A percentile compares a stretch with the other conserved stretches of the same genome.
Conservation (phyloP, 2,329 filamentous ascomycete species). For the Fusarium heterosporum region DNA sequence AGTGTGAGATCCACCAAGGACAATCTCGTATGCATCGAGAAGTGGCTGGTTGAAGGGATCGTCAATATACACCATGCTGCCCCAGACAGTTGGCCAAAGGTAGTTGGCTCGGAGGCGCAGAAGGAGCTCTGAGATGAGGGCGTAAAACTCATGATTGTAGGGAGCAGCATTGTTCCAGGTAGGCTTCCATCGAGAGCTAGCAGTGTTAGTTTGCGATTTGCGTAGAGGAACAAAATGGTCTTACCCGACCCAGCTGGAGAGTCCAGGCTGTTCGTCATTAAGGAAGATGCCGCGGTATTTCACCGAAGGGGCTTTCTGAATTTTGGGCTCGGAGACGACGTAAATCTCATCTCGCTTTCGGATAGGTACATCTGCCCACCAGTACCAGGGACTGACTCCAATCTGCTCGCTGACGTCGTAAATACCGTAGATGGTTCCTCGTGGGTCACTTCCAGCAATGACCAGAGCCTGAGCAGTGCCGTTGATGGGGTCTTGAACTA, state of each 20-base stretch:
- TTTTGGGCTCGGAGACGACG: conserved; percentile 53
- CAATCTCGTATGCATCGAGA: conserved; percentile 79
- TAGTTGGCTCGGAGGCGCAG: conserved; percentile 79
- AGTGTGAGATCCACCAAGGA: conserved; percentile 78
- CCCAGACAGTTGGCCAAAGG: conserved; percentile 80
- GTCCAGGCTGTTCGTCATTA: conserved; percentile 61
- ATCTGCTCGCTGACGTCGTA: conserved; percentile 72
- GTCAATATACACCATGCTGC: conserved; percentile 77
- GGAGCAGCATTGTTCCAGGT: conserved; percentile 61
- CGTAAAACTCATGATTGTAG: conserved; percentile 73
- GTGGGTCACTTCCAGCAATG: conserved; percentile 68
- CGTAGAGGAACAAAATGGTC: not conserved
- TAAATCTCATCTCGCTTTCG: conserved; percentile 61
- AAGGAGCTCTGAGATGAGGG: conserved; percentile 76
- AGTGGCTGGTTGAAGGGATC: conserved; percentile 75
- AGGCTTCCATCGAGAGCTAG: conserved; percentile 55
- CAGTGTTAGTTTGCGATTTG: not conserved
- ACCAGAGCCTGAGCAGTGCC: conserved; percentile 60
- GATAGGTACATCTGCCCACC: conserved; percentile 68
- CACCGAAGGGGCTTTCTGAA: conserved; percentile 63
- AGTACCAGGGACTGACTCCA: conserved; percentile 67
- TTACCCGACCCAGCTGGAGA: conserved; percentile 64
- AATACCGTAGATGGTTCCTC: conserved; percentile 70
- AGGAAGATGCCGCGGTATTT: conserved; percentile 72
- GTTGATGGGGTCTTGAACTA: conserved; percentile 63